Evolutionary conservation across 306 rosid genomes (phyloP).

Genomic region (Citrullus colocynthis): DNA sequence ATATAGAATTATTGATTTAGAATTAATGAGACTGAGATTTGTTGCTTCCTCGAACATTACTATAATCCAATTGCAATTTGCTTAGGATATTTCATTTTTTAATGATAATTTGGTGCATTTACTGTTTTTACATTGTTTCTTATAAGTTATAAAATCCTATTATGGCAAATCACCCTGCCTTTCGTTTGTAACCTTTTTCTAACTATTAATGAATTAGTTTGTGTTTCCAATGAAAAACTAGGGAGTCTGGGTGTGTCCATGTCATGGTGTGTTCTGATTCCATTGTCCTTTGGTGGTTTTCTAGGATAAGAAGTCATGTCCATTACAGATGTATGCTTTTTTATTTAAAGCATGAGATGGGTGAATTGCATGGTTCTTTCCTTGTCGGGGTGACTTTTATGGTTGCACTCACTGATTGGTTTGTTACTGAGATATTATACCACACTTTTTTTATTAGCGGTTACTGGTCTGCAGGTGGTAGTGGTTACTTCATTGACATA

Average conservation of each 20-base stretch:
- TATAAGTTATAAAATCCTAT: neutral
- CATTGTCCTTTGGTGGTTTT: neutral
- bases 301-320: neutral
- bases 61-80: neutral
- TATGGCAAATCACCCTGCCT: neutral
- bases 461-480: neutral
- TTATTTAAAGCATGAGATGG: neutral
- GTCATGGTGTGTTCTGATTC: neutral
- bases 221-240: neutral
- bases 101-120: neutral
- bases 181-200: neutral
- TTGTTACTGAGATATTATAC: neutral
- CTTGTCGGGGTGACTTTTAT: neutral
- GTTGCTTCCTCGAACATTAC: neutral
- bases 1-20: neutral
- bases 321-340: neutral
- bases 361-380: neutral
- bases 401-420: neutral
- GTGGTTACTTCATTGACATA: neutral
- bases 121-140: neutral
- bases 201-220: neutral
- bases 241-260: neutral
- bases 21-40: neutral
- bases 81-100: neutral
- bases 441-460: neutral